A percentile compares a stretch with the other conserved stretches of the same genome.
phyloP scores from a whole-genome alignment of 495 filamentous ascomycete genomes.

The Tuber borchii region DNA sequence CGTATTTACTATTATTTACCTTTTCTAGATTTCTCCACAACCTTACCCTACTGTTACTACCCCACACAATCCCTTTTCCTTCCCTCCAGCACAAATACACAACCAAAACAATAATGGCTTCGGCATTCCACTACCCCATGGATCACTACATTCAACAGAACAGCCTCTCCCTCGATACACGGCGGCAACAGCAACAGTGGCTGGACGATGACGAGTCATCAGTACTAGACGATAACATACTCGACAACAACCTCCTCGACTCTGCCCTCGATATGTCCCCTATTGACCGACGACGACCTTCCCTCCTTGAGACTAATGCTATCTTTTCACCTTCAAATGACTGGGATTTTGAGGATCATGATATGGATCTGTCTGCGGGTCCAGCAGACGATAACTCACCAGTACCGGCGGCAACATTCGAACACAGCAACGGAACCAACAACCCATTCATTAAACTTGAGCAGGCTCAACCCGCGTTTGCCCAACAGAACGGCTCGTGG shows the following conservation, averaged over 20 bases:
- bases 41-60: neutral
- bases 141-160: conserved; percentile 39
- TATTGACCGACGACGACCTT: conserved; percentile 59
- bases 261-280: conserved; percentile 64
- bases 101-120: conserved; percentile 31
- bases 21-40: conserved; percentile 32
- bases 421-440: conserved; percentile 47
- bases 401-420: conserved; percentile 42
- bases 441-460: conserved; percentile 48
- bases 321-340: conserved; percentile 60
- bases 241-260: conserved; percentile 60
- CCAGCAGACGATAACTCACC: conserved; percentile 44
- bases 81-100: conserved; percentile 26
- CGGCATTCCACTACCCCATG: conserved; percentile 41
- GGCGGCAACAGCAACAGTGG: conserved; percentile 42
- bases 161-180: conserved; percentile 38
- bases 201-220: conserved; percentile 75
- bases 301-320: conserved; percentile 64
- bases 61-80: conserved; percentile 6
- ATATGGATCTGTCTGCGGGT: conserved; percentile 49
- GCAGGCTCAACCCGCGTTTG: conserved; percentile 46
- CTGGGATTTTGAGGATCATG: conserved; percentile 51
- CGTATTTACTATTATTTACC: conserved; percentile 26
- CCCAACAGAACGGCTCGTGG: conserved; percentile 45
- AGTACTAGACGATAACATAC: conserved; percentile 78